Base-by-base conservation (phyloP, 805 yeast species). In the Babjeviella inositovora region DNA sequence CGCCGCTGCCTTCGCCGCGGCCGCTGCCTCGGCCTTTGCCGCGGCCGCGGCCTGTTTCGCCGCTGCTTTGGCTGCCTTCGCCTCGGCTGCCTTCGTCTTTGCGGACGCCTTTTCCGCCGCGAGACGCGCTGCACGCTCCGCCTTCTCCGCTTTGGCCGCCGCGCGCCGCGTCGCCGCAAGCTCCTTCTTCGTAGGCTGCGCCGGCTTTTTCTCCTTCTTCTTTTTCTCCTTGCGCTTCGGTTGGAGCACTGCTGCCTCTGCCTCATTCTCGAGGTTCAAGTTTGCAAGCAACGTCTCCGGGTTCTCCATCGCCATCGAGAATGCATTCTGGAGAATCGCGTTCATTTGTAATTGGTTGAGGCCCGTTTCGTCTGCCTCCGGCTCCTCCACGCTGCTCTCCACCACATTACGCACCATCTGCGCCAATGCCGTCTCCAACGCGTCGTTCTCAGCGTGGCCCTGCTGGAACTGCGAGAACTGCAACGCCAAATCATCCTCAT, bases 311-410 rank as follows among this genome's bases (percentile, higher is more conserved):
- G 85, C 90, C 73, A 77, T 58, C 22, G 66, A 65, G 50, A 76
- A 60, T 1, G 87, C 90, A 46, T 73, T 73, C 32, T 72, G 81
- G 57, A 76, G 61, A 32, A 76, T 76, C 32, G 67, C 75, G 35
- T 67, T 71, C 68, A 76, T 60, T 28, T 58, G 64, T 26, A 50
- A 37, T 25, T 51, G 57, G 35, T 73, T 80, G 28, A 73, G 50
- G 14, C 63, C 68, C 15, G 53, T 64, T 17, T 51, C 62, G 17
- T 42, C 28, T 10, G 28, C 18, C n/a, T 29, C 14, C 4, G 33
- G 33, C n/a, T 20, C 22, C 13, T 34, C 32, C 1, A 50, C 48
- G 28, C 30, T 35, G 9, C 38, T 37, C 15, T 61, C 59, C 14
- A 65, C 69, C 11, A 64, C 75, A 33, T 52, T 62, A 30, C 61